Evolutionary conservation across 495 filamentous ascomycete species (phyloP), one percentile per base, ranked within the genome.

Genomic region (Gamarada debralockiae): DNA sequence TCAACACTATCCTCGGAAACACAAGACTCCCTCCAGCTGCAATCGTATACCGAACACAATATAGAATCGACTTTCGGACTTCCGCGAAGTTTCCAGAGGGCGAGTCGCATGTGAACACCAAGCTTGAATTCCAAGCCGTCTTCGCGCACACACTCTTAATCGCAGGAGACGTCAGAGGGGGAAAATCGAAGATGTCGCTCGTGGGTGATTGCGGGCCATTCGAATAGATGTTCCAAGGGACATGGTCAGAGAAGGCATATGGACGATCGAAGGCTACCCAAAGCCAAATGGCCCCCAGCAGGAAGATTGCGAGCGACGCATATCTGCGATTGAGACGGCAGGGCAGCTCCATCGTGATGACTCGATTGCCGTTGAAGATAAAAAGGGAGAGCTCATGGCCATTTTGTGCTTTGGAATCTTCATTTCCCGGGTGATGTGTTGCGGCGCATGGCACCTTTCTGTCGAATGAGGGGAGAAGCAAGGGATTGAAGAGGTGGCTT

Each of bases 1-100:
- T n/a, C n/a, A n/a, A n/a, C n/a, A n/a, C n/a, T n/a, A n/a, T n/a
- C n/a, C n/a, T n/a, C n/a, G n/a, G n/a, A n/a, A n/a, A n/a, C n/a
- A n/a, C n/a, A n/a, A n/a, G n/a, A 24, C 29, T 48, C 37, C 49
- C 62, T 18, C 62, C 62, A 0, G 59, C 62, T 15, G 51, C 53
- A 37, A 65, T 62, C 1, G 62, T 57, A 53, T 62, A 65, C 3
- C 62, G 50, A 0, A 62, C 55, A 43, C 62, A 65, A 46, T 55
- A 55, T n/a, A 62, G 23, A 23, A 62, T 58, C 25, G 55, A 58
- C 22, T 58, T 62, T 23, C 55, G 22, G 13, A 62, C 46, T 37
- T 58, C 48, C 13, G 50, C 59, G 5, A 62, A 31, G 2, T 55
- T 55, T 21, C 59, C 55, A 14, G 48, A 50, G 13, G 50, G 48